These are phyloP conservation scores for Fusarium falciforme DNA, from an alignment of 2,329 filamentous ascomycete species.

Conservation along the genomic window DNA sequence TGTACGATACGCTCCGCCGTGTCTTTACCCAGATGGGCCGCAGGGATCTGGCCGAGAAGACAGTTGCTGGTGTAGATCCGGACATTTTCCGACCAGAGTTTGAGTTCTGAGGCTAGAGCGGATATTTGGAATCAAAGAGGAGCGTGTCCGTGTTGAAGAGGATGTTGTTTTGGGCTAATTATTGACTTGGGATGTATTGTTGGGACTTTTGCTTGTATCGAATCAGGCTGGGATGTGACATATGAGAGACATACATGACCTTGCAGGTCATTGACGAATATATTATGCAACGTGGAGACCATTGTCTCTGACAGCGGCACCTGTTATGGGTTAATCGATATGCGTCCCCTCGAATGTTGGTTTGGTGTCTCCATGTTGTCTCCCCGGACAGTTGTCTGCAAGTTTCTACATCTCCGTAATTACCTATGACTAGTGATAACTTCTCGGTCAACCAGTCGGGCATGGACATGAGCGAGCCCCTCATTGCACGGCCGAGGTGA, in stretches of 20 bases:
- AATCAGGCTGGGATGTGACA: slow-evolving; percentile 16
- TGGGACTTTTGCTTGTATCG: background rate
- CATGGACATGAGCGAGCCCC: background rate
- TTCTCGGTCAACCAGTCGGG: background rate
- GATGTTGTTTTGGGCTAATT: background rate
- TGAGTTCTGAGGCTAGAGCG: slow-evolving; percentile 71
- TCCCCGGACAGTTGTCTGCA: background rate
- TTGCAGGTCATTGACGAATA: slow-evolving; percentile 7
- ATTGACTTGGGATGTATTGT: background rate
- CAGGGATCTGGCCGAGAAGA: slow-evolving; percentile 86
- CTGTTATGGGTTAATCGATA: slow-evolving; percentile 1
- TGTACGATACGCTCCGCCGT: slow-evolving; percentile 92
- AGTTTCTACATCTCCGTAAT: background rate
- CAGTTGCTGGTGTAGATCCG: slow-evolving; percentile 90
- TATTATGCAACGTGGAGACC: slow-evolving; percentile 1
- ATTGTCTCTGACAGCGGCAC: slow-evolving; percentile 11
- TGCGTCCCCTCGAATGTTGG: background rate
- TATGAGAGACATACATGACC: slow-evolving; percentile 21
- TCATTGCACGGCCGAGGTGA: background rate
- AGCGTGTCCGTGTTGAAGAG: background rate
- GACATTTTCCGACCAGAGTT: slow-evolving; percentile 90
- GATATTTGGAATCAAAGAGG: slow-evolving; percentile 8
- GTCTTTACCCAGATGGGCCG: slow-evolving; percentile 98
- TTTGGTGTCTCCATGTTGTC: background rate
- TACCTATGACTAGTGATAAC: background rate